These are phyloP conservation scores for Paecilomyces dactylethromorphus DNA, from an alignment of 2,329 filamentous ascomycete genomes.

Conservation along the genomic window DNA sequence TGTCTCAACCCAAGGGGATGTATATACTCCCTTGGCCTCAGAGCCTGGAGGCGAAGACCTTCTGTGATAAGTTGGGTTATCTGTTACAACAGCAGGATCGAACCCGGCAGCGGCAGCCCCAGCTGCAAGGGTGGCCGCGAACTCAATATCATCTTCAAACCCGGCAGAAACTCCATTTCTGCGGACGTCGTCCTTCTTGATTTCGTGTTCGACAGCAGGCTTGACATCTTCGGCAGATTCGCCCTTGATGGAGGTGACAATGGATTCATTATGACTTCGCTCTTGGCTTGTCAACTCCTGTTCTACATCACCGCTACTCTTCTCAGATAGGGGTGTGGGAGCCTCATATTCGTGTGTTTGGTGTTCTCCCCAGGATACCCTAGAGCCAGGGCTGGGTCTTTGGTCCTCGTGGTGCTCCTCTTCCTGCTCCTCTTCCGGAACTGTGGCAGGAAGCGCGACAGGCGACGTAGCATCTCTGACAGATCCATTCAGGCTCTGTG, in stretches of 20 bases:
- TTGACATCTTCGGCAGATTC: neutral
- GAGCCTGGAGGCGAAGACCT: conserved; percentile 59
- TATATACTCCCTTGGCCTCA: conserved; percentile 48
- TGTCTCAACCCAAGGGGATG: conserved; percentile 45
- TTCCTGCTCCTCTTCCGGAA: conserved; percentile 23
- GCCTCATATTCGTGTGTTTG: conserved; percentile 59
- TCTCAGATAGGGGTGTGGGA: conserved; percentile 47
- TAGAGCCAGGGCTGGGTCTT: conserved; percentile 41
- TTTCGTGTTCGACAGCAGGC: neutral
- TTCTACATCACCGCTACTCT: conserved; percentile 9
- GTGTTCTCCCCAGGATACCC: conserved; percentile 61
- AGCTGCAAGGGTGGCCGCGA: conserved; percentile 63
- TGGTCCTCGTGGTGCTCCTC: conserved; percentile 24
- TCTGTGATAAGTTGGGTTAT: conserved; percentile 57
- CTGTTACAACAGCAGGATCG: conserved; percentile 62
- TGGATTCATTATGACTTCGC: neutral
- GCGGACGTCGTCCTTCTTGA: conserved; percentile 6
- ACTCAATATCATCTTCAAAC: conserved; percentile 62
- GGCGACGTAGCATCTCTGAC: conserved; percentile 25
- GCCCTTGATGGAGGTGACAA: neutral
- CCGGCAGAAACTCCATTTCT: conserved; percentile 47
- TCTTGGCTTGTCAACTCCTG: neutral
- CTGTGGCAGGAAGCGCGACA: conserved; percentile 19
- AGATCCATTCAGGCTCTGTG: conserved; percentile 40
- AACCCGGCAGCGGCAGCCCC: conserved; percentile 65